phyloP scores from a whole-genome alignment of 2,329 filamentous ascomycete genomes.

The Sporothrix inflata region DNA sequence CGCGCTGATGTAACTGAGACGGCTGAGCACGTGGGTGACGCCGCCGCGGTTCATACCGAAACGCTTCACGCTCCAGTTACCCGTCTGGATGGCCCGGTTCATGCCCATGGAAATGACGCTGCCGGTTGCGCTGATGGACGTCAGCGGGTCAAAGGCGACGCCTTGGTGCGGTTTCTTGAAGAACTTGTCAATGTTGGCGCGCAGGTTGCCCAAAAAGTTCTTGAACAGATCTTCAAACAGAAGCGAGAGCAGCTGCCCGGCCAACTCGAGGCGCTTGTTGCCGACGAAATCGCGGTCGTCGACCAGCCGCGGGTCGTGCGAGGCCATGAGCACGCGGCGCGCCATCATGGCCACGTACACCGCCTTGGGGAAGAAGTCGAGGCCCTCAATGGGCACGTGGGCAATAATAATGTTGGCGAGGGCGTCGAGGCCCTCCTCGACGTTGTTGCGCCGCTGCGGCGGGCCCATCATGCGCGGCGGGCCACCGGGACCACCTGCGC shows the following conservation, averaged over 20 bases:
- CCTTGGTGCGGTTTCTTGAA: conserved; percentile 91
- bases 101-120: conserved; percentile 89
- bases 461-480: conserved; percentile 56
- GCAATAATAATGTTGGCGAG: conserved; percentile 91
- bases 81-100: conserved; percentile 94
- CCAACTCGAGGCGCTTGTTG: conserved; percentile 93
- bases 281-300: conserved; percentile 98
- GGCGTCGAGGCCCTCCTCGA: conserved; percentile 90
- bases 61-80: conserved; percentile 96
- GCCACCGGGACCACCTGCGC: no score
- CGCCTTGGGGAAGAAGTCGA: conserved; percentile 96
- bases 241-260: conserved; percentile 88
- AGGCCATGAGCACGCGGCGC: conserved; percentile 91
- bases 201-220: conserved; percentile 85
- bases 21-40: conserved; percentile 93
- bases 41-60: conserved; percentile 99
- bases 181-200: conserved; percentile 92
- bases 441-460: conserved; percentile 72
- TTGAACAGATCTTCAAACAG: conserved; percentile 99
- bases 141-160: conserved; percentile 82
- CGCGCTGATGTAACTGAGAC: conserved; percentile 93
- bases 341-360: conserved; percentile 98
- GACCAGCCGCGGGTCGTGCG: conserved; percentile 84
- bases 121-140: conserved; percentile 81
- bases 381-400: conserved; percentile 86